These are phyloP conservation scores for Rhazya stricta DNA, from an alignment of 257 asterid species.

Conservation along the genomic window DNA sequence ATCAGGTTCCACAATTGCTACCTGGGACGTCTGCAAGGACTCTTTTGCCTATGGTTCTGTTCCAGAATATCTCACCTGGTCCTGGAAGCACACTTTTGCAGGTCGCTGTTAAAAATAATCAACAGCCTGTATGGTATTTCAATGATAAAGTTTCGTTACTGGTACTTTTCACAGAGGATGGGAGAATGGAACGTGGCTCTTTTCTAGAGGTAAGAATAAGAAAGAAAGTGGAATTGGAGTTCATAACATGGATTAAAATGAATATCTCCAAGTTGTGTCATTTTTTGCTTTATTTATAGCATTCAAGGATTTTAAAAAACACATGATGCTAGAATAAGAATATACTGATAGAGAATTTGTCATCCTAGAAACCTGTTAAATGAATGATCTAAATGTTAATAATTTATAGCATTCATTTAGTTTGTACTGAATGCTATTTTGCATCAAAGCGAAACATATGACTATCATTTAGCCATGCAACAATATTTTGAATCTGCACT, in stretches of 20 bases:
- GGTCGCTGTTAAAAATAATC: conserved; percentile 94
- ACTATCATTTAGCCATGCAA: neutral
- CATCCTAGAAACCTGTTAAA: neutral
- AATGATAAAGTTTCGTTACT: conserved; percentile 58
- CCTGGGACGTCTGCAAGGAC: conserved; percentile 82
- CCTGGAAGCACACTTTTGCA: conserved; percentile 81
- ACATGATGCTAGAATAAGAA: neutral
- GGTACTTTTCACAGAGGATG: conserved; percentile 75
- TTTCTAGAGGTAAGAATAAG: conserved; percentile 70
- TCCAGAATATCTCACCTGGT: conserved; percentile 79
- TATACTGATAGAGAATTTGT: neutral
- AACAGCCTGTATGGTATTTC: conserved; percentile 98
- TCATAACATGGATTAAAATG: neutral
- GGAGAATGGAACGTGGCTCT: conserved; percentile 82
- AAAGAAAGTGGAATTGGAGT: neutral
- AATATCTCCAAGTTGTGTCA: neutral
- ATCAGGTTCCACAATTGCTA: conserved; percentile 72
- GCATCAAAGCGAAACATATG: neutral
- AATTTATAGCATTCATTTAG: neutral
- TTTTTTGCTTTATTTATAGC: neutral
- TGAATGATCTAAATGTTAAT: neutral
- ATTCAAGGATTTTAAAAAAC: neutral
- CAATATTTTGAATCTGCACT: neutral
- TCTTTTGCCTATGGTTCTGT: conserved; percentile 87
- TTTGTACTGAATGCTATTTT: neutral